Percentiles rank a stretch among this genome's conserved stretches.
These are phyloP conservation scores for Penicillium coprophilum DNA, from an alignment of 495 filamentous ascomycete genomes.

Conservation along the genomic window DNA sequence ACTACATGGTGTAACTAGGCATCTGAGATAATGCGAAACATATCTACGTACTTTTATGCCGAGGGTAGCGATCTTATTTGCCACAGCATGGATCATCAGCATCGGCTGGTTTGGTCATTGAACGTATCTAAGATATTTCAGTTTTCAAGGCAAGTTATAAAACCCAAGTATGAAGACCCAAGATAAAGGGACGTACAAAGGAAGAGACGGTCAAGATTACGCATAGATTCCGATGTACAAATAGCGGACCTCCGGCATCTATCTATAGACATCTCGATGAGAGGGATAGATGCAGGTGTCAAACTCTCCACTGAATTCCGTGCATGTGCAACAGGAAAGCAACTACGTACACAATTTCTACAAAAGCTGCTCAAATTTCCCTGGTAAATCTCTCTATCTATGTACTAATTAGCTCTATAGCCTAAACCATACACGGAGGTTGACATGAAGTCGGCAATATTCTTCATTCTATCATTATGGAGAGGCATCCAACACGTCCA, in stretches of 20 bases:
- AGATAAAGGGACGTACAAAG: not conserved
- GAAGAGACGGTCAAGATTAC: not conserved
- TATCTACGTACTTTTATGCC: not conserved
- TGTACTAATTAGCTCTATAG: not conserved
- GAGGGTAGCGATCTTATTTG: not conserved
- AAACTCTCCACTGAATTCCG: constrained; percentile 2
- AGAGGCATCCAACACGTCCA: not conserved
- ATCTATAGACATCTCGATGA: constrained; percentile 11
- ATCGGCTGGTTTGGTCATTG: not conserved
- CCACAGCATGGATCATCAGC: not conserved
- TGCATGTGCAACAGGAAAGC: constrained; percentile 5
- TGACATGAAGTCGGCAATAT: constrained; percentile 4
- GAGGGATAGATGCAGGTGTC: constrained; percentile 3
- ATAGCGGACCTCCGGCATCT: constrained; percentile 12
- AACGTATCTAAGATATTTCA: not conserved
- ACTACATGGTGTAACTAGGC: constrained; percentile 5
- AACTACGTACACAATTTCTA: not conserved
- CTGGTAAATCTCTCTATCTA: not conserved
- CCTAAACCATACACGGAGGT: not conserved
- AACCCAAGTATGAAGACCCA: not conserved
- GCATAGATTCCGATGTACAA: constrained; percentile 4
- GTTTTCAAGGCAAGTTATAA: not conserved
- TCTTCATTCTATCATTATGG: constrained; percentile 10
- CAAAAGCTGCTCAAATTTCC: not conserved
- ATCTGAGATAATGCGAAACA: not conserved